Conservation (phyloP, 495 filamentous ascomycete genomes). For the Aspergillus avenaceus region DNA sequence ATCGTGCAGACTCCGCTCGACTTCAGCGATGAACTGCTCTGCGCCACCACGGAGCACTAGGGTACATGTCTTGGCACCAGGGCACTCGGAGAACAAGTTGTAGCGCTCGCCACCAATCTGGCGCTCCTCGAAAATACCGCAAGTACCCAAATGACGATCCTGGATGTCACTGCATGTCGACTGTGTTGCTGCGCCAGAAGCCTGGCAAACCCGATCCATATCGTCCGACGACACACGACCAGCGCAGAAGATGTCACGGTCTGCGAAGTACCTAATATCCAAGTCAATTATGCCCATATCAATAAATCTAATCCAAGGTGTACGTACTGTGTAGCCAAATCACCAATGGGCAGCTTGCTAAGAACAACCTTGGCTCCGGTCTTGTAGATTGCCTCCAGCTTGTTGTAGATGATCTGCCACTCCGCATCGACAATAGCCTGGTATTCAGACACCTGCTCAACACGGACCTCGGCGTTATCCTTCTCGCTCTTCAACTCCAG, state of each 20-base stretch:
- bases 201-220: conserved; percentile 93
- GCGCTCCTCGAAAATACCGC: conserved; percentile 86
- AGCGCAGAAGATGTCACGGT: conserved; percentile 97
- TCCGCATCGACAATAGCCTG: conserved; percentile 98
- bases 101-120: conserved; percentile 96
- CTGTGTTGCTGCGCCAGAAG: conserved; percentile 86
- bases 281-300: not conserved
- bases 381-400: conserved; percentile 88
- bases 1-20: conserved; percentile 94
- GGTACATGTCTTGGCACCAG: conserved; percentile 93
- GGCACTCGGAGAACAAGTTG: conserved; percentile 97
- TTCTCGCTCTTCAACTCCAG: conserved; percentile 97
- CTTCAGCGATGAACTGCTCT: conserved; percentile 98
- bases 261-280: conserved; percentile 73
- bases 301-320: not conserved
- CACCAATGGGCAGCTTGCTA: conserved; percentile 95
- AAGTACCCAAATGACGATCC: conserved; percentile 83
- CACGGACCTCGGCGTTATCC: conserved; percentile 96
- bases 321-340: conserved; percentile 88
- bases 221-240: conserved; percentile 90
- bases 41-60: conserved; percentile 92
- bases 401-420: conserved; percentile 99
- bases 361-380: conserved; percentile 96
- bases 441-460: conserved; percentile 98
- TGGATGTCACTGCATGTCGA: conserved; percentile 97